Evolutionary conservation across 148 eudicot genomes (phyloP).

Genomic region (Fallopia convolvulus): DNA sequence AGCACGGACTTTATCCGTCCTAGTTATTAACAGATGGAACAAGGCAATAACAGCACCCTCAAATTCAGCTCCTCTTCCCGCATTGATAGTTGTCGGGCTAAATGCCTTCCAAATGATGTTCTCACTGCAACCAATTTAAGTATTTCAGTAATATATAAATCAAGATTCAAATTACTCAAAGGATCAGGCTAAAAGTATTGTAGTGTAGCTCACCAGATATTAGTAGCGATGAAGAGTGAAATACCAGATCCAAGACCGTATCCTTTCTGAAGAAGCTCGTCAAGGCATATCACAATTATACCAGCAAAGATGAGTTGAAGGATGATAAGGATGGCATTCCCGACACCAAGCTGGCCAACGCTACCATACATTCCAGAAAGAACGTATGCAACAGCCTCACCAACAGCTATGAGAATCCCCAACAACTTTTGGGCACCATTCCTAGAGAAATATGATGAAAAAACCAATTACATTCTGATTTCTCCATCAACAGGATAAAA

Average conservation of each 20-base stretch:
- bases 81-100: constrained; percentile 79
- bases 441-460: constrained; percentile 19
- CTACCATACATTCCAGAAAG: constrained; percentile 88
- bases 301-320: constrained; percentile 86
- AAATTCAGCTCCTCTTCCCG: constrained; percentile 84
- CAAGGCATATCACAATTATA: constrained; percentile 73
- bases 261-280: constrained; percentile 89
- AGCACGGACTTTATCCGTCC: constrained; percentile 80
- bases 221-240: constrained; percentile 80
- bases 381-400: constrained; percentile 90
- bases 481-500: neutral
- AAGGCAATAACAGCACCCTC: constrained; percentile 88
- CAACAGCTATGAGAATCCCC: constrained; percentile 78
- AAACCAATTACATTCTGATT: neutral
- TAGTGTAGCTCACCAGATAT: constrained; percentile 49
- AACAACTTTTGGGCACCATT: constrained; percentile 84
- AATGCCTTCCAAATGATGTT: constrained; percentile 88
- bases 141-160: neutral
- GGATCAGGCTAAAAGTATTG: neutral
- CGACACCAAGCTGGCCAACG: constrained; percentile 76
- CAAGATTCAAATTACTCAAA: neutral
- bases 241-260: constrained; percentile 91
- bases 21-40: constrained; percentile 72
- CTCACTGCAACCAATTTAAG: constrained; percentile 38
- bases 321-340: constrained; percentile 71